Evolutionary conservation across 1,139 yeast species (phyloP).

Genomic region (Debaryomyces psychrophilus): DNA sequence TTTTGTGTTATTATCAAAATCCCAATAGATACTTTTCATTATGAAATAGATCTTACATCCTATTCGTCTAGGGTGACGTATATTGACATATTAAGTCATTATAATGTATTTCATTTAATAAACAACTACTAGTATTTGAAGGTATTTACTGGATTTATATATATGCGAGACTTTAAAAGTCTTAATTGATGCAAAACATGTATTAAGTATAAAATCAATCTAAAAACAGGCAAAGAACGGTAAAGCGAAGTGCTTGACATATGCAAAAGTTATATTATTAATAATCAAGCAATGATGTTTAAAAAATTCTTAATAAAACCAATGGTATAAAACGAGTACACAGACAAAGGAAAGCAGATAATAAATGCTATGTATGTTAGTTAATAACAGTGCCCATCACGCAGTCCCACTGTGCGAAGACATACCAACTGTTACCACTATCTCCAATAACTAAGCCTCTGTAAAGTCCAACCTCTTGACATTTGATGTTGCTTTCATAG

Average conservation of each 20-base stretch:
- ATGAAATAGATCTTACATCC: no score
- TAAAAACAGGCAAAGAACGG: not conserved
- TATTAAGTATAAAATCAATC: slow-evolving; percentile 5
- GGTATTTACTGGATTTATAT: no score
- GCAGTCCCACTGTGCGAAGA: slow-evolving; percentile 91
- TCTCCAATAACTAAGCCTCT: slow-evolving; percentile 82
- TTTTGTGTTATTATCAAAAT: not conserved
- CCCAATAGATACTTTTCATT: not conserved
- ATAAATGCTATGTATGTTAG: slow-evolving; percentile 6
- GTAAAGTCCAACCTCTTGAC: slow-evolving; percentile 79
- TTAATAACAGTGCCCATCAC: slow-evolving; percentile 26
- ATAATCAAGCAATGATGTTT: not conserved
- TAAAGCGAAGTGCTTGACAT: not conserved
- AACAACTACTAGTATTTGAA: no score
- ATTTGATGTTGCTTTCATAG: slow-evolving; percentile 60
- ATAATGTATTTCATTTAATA: no score
- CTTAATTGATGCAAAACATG: slow-evolving; percentile 5
- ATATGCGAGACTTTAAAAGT: not conserved
- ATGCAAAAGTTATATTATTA: slow-evolving; percentile 2
- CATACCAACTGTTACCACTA: slow-evolving; percentile 82
- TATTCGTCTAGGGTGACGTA: no score
- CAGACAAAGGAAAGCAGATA: not conserved
- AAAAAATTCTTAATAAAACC: not conserved
- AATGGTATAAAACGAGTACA: not conserved
- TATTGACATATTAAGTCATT: no score